A percentile compares a stretch with the other conserved stretches of the same genome.
These are phyloP conservation scores for Eucalyptus lansdowneana DNA, from an alignment of 345 rosid genomes.

Conservation along the genomic window DNA sequence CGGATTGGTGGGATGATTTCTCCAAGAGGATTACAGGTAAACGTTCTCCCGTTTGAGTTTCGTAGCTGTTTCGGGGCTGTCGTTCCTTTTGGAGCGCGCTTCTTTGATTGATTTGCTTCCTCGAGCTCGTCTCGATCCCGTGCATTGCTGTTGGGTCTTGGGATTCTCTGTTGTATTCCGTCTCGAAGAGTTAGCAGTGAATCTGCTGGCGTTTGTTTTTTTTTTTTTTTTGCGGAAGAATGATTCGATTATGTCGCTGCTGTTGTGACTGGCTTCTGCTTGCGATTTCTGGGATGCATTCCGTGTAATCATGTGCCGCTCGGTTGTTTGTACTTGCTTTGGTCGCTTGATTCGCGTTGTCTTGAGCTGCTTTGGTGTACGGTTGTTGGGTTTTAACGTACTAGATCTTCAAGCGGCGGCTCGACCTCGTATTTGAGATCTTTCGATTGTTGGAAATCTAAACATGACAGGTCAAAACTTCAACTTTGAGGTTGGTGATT, in stretches of 20 bases:
- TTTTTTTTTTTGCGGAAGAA: neutral
- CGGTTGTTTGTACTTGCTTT: neutral
- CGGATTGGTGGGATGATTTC: slow-evolving; percentile 77
- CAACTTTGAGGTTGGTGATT: neutral
- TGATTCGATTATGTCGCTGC: neutral
- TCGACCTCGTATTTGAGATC: neutral
- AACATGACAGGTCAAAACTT: neutral
- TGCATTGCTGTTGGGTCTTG: neutral
- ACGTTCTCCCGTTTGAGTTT: neutral
- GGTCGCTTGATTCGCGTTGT: neutral
- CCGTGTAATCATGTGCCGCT: neutral
- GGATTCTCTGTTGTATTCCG: neutral
- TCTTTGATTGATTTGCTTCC: neutral
- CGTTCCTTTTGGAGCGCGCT: neutral
- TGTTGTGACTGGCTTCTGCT: neutral
- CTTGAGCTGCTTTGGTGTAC: neutral
- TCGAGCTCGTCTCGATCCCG: neutral
- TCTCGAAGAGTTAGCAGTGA: neutral
- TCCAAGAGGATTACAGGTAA: slow-evolving; percentile 63
- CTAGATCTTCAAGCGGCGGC: neutral
- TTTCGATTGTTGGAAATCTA: neutral
- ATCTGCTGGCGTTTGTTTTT: neutral
- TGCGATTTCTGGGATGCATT: neutral
- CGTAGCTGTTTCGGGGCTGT: neutral
- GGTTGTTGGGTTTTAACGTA: neutral